A percentile compares a stretch with the other conserved stretches of the same genome.
phyloP scores from a whole-genome alignment of 768 basidiomycete species.

The Sarcodon sp. region DNA sequence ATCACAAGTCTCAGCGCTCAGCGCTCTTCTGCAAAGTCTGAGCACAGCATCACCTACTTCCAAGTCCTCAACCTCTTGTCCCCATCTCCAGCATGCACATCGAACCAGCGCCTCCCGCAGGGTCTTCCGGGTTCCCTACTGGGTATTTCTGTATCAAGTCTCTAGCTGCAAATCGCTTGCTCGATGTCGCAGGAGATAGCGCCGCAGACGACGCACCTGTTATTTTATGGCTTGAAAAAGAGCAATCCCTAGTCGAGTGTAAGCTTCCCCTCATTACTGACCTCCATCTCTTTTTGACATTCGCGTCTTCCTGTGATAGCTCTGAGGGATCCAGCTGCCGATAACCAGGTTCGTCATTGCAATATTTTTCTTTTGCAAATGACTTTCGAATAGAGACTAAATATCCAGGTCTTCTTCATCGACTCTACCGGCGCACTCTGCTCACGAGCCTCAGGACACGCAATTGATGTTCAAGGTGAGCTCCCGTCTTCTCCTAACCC shows the following conservation, averaged over 20 bases:
- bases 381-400: background rate
- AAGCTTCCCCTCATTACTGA: slow-evolving; percentile 3
- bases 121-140: slow-evolving; percentile 17
- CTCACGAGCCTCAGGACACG: slow-evolving; percentile 70
- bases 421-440: slow-evolving; percentile 68
- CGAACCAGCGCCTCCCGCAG: background rate
- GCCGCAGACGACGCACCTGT: slow-evolving; percentile 51
- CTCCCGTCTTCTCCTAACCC: slow-evolving; percentile 3
- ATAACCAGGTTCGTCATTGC: slow-evolving; percentile 47
- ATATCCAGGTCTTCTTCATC: slow-evolving; percentile 65
- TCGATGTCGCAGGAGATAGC: slow-evolving; percentile 42
- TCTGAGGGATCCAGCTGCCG: slow-evolving; percentile 51
- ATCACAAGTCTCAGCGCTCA: no score
- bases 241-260: slow-evolving; percentile 72
- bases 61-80: no score
- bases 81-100: no score
- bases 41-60: no score
- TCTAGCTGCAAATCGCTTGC: slow-evolving; percentile 34
- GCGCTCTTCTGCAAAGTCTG: no score
- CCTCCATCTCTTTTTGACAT: background rate
- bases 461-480: slow-evolving; percentile 67
- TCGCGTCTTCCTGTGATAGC: slow-evolving; percentile 22
- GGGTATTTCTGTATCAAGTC: slow-evolving; percentile 58
- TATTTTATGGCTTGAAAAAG: slow-evolving; percentile 60
- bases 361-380: background rate